Evolutionary conservation across 1,139 yeast species (phyloP).

Genomic region (Suhomyces yuchorum): DNA sequence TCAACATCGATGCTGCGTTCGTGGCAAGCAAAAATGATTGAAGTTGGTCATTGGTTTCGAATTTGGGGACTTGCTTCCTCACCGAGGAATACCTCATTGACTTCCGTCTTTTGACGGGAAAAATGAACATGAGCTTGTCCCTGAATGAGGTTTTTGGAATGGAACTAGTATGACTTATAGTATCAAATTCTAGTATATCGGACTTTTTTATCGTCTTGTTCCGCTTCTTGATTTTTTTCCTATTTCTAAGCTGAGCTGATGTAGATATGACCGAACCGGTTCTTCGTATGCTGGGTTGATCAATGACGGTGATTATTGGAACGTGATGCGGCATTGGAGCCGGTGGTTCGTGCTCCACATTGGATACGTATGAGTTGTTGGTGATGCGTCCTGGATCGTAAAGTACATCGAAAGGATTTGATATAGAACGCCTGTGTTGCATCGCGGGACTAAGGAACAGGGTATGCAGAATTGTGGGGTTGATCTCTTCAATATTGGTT

Average conservation of each 20-base stretch:
- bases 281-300: conserved; percentile 24
- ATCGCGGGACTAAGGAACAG: conserved; percentile 1
- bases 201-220: conserved; percentile 32
- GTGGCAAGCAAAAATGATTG: conserved; percentile 26
- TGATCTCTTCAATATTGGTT: conserved; percentile 6
- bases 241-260: conserved; percentile 34
- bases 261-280: conserved; percentile 36
- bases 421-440: conserved; percentile 2
- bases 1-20: conserved; percentile 29
- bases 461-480: neutral
- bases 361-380: neutral
- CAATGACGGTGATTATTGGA: conserved; percentile 32
- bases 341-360: neutral
- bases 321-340: conserved; percentile 2
- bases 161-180: conserved; percentile 3
- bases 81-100: conserved; percentile 34
- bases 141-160: neutral
- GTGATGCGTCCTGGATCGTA: conserved; percentile 7
- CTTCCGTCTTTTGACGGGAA: conserved; percentile 40
- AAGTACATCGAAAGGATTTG: conserved; percentile 13
- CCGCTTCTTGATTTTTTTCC: conserved; percentile 34
- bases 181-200: conserved; percentile 2
- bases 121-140: conserved; percentile 24
- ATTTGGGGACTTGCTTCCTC: conserved; percentile 25
- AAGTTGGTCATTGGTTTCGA: conserved; percentile 30